Conservation (phyloP, 2,329 filamentous ascomycete genomes). For the Microcyclospora tardicrescens region DNA sequence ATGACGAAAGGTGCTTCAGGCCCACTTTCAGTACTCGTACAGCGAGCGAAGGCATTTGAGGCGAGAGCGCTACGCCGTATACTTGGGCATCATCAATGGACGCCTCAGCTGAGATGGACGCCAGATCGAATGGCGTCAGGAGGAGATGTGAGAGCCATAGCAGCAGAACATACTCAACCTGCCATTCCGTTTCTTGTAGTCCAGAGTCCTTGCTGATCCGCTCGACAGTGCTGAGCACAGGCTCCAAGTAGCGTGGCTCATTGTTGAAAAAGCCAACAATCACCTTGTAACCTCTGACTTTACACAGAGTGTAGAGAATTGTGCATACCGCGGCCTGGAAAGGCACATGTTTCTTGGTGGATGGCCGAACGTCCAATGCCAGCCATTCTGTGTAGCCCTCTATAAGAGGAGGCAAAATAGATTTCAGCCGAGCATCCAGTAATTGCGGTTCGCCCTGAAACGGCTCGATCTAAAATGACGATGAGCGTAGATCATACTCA, state of each 20-base stretch:
- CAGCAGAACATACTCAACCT: conserved; percentile 75
- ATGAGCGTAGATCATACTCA: not conserved
- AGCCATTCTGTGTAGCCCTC: conserved; percentile 62
- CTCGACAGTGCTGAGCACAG: conserved; percentile 64
- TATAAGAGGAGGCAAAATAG: conserved; percentile 60
- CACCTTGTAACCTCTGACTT: conserved; percentile 86
- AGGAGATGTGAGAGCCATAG: conserved; percentile 55
- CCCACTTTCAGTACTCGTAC: conserved; percentile 58
- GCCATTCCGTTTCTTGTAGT: conserved; percentile 42
- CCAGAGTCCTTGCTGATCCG: conserved; percentile 29
- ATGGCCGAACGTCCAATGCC: conserved; percentile 14
- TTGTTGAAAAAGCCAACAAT: conserved; percentile 84
- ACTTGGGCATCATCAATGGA: conserved; percentile 33
- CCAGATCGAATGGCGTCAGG: conserved; percentile 73
- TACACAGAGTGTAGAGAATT: conserved; percentile 82
- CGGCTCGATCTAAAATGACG: conserved; percentile 50
- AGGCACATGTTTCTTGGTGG: conserved; percentile 19
- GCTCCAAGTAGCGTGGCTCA: conserved; percentile 73
- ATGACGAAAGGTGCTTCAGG: conserved; percentile 54
- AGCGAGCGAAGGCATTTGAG: conserved; percentile 54
- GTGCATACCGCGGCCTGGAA: conserved; percentile 60
- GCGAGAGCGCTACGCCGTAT: conserved; percentile 42
- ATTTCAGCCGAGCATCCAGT: conserved; percentile 69
- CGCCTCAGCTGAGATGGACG: conserved; percentile 57
- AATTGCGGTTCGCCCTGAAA: conserved; percentile 95